Base-by-base conservation (phyloP, 257 asterid species). In the Gentiana straminea region DNA sequence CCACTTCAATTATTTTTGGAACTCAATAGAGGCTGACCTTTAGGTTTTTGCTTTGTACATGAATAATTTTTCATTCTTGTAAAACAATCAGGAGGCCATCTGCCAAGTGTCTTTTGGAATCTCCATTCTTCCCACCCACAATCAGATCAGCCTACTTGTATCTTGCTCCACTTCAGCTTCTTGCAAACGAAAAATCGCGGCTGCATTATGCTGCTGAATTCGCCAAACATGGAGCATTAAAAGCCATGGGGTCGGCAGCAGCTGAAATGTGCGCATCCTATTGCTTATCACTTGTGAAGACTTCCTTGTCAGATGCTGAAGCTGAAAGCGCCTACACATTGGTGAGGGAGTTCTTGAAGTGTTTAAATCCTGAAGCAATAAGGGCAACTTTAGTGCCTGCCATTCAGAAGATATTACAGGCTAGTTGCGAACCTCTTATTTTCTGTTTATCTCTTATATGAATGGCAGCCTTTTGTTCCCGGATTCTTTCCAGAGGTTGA, bases 231-330 rank as follows among this genome's bases (percentile, higher is more conserved):
- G 98, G 97, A 70, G 97, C 94, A 49, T 58, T 91, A 68, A 74
- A 70, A 69, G 68, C 73, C 60, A 87, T 87, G 97, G 98, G 98
- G 64, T 66, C 86, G 64, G 75, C 83, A 66, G 86, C 84, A 13
- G 84, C 89, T 54, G 96, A 83, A 81, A 85, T 84, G 76, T 91
- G 98, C 80, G 95, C 94, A 72, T 83, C 96, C 65, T 76, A 79
- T 77, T 91, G 95, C 90, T 73, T 91, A 73, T 83, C 93, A 34
- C 82, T 87, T 68, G 70, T 79, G 49, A 71, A 70, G 79, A 72
- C 72, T 70, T 75, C 84, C 68, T 64, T 77, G 57, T 79, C 94
- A 43, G 90, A 91, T 71, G 54, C 75, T 66, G 88, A 83, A 75
- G 86, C 90, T 76, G 97, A 91, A 66, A 79, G 86, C 90, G 94